Evolutionary conservation across 179 eudicot species (phyloP).

Genomic region (Corrigiola litoralis): DNA sequence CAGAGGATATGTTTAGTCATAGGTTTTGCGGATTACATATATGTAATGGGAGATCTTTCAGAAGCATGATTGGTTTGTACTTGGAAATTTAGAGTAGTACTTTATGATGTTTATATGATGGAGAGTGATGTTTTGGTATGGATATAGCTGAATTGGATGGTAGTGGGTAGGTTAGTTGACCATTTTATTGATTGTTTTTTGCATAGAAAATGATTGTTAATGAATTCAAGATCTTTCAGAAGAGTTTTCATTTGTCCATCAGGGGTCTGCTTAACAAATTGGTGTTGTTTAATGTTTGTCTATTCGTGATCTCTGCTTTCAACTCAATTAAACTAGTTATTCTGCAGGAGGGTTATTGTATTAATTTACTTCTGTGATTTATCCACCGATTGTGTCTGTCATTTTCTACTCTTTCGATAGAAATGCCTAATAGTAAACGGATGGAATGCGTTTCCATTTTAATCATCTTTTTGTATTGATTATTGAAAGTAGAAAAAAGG

Average conservation of each 20-base stretch:
- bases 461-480: too few species aligned
- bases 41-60: background rate
- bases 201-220: background rate
- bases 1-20: too few species aligned
- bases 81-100: background rate
- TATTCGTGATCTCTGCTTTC: background rate
- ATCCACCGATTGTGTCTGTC: background rate
- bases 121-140: slow-evolving; percentile 5
- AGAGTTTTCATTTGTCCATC: background rate
- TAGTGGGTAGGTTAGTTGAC: slow-evolving; percentile 17
- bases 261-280: background rate
- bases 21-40: too few species aligned
- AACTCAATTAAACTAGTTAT: background rate
- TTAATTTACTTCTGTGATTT: background rate
- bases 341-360: background rate
- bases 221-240: slow-evolving; percentile 1
- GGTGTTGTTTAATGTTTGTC: background rate
- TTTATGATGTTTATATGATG: background rate
- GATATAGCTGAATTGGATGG: slow-evolving; percentile 4
- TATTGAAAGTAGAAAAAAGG: slow-evolving; percentile 4
- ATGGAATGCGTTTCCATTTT: background rate
- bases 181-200: background rate
- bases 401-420: too few species aligned
- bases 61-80: background rate
- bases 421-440: too few species aligned